Base-by-base conservation (phyloP, 108 stramenopile genomes). In the Cylindrotheca fusiformis region DNA sequence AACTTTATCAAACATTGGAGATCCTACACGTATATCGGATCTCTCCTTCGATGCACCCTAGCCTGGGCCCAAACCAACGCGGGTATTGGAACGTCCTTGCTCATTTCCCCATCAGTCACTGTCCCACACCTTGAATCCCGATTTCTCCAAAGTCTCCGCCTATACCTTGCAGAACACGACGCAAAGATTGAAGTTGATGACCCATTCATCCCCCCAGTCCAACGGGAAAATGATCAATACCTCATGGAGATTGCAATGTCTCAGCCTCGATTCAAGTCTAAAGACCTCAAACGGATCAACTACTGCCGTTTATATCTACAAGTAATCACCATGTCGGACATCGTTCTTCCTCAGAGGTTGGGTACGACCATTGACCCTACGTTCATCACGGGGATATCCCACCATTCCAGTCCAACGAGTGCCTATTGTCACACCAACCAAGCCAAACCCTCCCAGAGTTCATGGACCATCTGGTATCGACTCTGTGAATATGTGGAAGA, bases 281-380 rank as follows among this genome's bases (percentile, higher is more conserved):
- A 12, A 12, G 58, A 59, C 3, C 14, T 59, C 3, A 3, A 17
- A 23, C 17, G 8, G 10, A 59, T 59, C n/a, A 59, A 59, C 33
- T 59, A 59, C 22, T 59, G 58, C 36, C 33, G 58, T 20, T 44
- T 59, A 4, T 59, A 59, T 44, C 58, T 59, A 17, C 58, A 59
- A 6, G 33, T 45, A 6, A 45, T 29, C 20, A 59, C 41, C 4
- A 12, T 59, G 33, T 59, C 58, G 5, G 58, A 59, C n/a, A 21
- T 22, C 44, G 33, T 36, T 45, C 22, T 19, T 23, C 36, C 36
- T 29, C 33, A 14, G 19, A 6, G 58, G 58, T 6, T n/a, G n/a
- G n/a, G n/a, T n/a, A n/a, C n/a, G n/a, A 55, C 54, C 25, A 27
- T 14, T 4, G 31, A 30, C 50, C 50, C 22, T 5, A n/a, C 8